These are phyloP conservation scores for Aureobasidium melanogenum DNA, from an alignment of 2,329 filamentous ascomycete genomes.

Conservation along the genomic window DNA sequence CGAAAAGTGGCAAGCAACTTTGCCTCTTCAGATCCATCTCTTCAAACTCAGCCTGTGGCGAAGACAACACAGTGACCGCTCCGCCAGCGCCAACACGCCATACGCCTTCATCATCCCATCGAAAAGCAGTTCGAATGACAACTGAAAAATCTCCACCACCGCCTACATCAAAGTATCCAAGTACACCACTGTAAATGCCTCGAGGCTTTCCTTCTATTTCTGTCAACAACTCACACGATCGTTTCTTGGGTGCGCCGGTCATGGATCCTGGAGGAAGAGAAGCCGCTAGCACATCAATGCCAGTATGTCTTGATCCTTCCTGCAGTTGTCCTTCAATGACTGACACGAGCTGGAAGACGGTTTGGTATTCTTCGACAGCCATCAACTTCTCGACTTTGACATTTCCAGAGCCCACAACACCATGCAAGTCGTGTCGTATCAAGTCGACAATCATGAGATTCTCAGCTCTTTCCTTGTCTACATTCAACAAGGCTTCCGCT, in stretches of 20 bases:
- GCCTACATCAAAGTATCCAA: conserved; percentile 81
- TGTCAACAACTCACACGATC: conserved; percentile 74
- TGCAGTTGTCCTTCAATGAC: conserved; percentile 64
- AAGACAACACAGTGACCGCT: conserved; percentile 78
- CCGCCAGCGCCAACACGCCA: conserved; percentile 89
- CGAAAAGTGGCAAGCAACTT: conserved; percentile 11
- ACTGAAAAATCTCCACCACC: conserved; percentile 87
- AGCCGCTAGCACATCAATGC: conserved; percentile 66
- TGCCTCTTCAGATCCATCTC: conserved; percentile 59
- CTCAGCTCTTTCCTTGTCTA: conserved; percentile 86
- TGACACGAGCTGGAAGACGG: conserved; percentile 84
- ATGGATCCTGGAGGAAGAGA: conserved; percentile 86
- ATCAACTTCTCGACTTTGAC: conserved; percentile 72
- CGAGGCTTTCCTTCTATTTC: conserved; percentile 59
- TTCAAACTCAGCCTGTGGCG: conserved; percentile 69
- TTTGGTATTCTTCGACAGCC: conserved; percentile 82
- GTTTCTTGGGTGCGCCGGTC: conserved; percentile 93
- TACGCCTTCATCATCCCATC: conserved; percentile 51
- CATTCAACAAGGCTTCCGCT: conserved; percentile 63
- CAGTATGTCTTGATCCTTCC: conserved; percentile 37
- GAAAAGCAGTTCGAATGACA: conserved; percentile 74
- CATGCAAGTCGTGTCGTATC: conserved; percentile 85
- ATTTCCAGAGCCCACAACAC: conserved; percentile 65
- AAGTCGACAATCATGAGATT: conserved; percentile 98
- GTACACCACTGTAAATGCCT: conserved; percentile 76